A percentile compares a stretch with the other conserved stretches of the same genome.
Conservation (phyloP, 495 filamentous ascomycete genomes). For the Schizothecium vesticola region DNA sequence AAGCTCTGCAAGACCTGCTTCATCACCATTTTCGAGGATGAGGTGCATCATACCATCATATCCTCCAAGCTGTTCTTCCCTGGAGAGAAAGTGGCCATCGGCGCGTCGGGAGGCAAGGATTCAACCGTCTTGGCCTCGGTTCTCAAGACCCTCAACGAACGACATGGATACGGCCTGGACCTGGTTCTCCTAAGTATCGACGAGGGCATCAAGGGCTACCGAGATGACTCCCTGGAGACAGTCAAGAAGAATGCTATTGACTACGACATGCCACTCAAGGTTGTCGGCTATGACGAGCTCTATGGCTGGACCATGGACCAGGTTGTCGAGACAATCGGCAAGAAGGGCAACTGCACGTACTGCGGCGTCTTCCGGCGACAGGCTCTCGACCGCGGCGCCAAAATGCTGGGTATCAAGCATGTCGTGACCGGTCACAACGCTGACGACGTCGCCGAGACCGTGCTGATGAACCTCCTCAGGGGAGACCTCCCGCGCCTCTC, state of each 20-base stretch:
- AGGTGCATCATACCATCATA: conserved; percentile 89
- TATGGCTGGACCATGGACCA: conserved; percentile 99
- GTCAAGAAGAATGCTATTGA: conserved; percentile 90
- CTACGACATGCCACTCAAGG: conserved; percentile 83
- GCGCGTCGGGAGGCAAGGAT: conserved; percentile 95
- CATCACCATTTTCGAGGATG: conserved; percentile 77
- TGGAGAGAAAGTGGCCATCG: conserved; percentile 88
- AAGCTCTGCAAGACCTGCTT: conserved; percentile 91
- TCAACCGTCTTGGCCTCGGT: conserved; percentile 94
- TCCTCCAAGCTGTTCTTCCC: conserved; percentile 69
- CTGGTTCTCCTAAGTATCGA: conserved; percentile 87
- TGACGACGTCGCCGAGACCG: conserved; percentile 96
- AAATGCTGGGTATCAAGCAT: conserved; percentile 80
- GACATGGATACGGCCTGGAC: conserved; percentile 79
- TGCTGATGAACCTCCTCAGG: conserved; percentile 92
- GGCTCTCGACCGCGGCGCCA: conserved; percentile 88
- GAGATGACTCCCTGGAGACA: conserved; percentile 91
- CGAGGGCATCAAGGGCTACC: conserved; percentile 94
- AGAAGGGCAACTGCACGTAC: conserved; percentile 98
- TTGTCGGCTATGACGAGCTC: conserved; percentile 87
- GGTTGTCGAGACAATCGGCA: conserved; percentile 89
- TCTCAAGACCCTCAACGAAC: conserved; percentile 88
- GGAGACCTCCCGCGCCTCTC: conserved; percentile 85
- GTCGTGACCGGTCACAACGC: conserved; percentile 98
- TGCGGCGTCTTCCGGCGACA: conserved; percentile 95